Base-by-base conservation (phyloP, 257 asterid species). In the Striga asiatica region DNA sequence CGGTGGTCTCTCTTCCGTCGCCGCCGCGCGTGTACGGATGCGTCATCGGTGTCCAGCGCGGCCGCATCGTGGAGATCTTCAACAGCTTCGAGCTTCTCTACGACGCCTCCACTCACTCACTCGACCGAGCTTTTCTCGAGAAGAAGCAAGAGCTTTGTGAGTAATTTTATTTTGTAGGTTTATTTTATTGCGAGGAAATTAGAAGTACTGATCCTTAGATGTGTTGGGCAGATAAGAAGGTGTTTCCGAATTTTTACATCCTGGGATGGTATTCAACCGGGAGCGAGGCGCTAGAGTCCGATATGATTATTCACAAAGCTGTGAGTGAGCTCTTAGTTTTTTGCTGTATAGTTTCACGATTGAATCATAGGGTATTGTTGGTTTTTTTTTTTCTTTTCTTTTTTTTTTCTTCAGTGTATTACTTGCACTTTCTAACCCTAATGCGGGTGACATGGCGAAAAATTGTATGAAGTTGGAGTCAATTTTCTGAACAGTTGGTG, bases 251-350 rank as follows among this genome's bases (percentile, higher is more conserved):
- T 54, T 91, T 82, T 63, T 91, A 91, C 61, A 67, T 84, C 12
- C 76, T 91, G 20, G 98, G 98, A 65, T 91, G 98, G 98, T 91
- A 91, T 72, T 91, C 98, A 28, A 82, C 89, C 16, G 97, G 98
- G 47, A 84, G 88, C 69, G 98, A 91, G 58, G 98, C 95, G 1
- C 77, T 74, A 20, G 98, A 91, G 62, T 72, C 84, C 2, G 98
- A 91, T 74, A 84, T 91, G 98, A 69, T 74, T 47, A 84, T 87
- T 65, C 97, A 87, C 77, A 88, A 83, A 81, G 95, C 97, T 68
- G 96, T 91, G 71, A n/a, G n/a, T n/a, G n/a, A 91, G 89, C 73
- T 39, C 18, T 67, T 60, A 29, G 6, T 38, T 31, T n/a, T 29
- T 55, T 8, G 48, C 39, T 50, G 24, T 50, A 24, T n/a, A n/a